A percentile compares a stretch with the other conserved stretches of the same genome.
phyloP scores from a whole-genome alignment of 140 eudicot species.

The Erigeron philadelphicus region DNA sequence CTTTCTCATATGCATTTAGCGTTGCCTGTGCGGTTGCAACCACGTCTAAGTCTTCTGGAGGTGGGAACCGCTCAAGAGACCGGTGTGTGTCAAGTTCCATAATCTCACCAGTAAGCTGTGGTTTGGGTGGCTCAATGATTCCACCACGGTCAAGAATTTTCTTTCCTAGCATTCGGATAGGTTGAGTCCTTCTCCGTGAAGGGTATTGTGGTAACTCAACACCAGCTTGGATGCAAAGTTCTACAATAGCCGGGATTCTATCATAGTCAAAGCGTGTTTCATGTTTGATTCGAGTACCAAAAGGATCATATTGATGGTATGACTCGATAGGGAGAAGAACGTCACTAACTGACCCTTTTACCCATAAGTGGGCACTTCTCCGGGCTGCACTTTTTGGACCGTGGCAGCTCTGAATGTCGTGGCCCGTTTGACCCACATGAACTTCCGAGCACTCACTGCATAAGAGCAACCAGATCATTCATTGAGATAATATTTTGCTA shows the following conservation, averaged over 20 bases:
- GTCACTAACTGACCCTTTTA: conserved; percentile 83
- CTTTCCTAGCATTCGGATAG: conserved; percentile 80
- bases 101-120: conserved; percentile 23
- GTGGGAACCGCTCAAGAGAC: conserved; percentile 58
- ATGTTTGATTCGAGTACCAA: conserved; percentile 74
- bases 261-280: conserved; percentile 78
- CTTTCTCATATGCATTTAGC: conserved; percentile 63
- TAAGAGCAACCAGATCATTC: conserved; percentile 11
- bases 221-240: conserved; percentile 98
- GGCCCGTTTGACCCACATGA: conserved; percentile 63
- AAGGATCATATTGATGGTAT: conserved; percentile 86
- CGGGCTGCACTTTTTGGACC: conserved; percentile 57
- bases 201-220: conserved; percentile 79
- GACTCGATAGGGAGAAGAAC: conserved; percentile 83
- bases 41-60: conserved; percentile 44
- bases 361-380: conserved; percentile 74
- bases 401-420: conserved; percentile 64
- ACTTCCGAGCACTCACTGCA: conserved; percentile 81
- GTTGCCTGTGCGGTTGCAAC: conserved; percentile 57
- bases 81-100: conserved; percentile 71
- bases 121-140: conserved; percentile 35
- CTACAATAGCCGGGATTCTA: conserved; percentile 86
- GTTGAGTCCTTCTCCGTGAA: conserved; percentile 75
- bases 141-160: conserved; percentile 79
- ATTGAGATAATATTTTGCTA: background rate